Conservation (phyloP, 2,329 filamentous ascomycete species). For the Calonectria multiphialidica region DNA sequence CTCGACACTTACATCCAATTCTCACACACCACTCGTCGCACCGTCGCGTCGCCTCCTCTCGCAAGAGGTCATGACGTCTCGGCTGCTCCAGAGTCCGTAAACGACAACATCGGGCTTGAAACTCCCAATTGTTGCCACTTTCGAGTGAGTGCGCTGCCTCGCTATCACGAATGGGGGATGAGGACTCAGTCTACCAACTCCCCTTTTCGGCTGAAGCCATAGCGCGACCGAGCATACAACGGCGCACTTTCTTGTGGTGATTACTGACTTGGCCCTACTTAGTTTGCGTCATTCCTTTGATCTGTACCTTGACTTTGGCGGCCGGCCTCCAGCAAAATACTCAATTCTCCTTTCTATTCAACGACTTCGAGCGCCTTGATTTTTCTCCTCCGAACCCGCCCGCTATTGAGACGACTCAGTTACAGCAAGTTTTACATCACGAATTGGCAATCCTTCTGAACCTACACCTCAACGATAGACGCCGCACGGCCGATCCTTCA, state of each 20-base stretch:
- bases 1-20: conserved; percentile 15
- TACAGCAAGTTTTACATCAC: conserved; percentile 15
- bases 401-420: background rate
- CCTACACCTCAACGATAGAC: conserved; percentile 15
- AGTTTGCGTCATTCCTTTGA: conserved; percentile 19
- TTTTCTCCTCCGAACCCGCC: background rate
- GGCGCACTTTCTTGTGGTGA: background rate
- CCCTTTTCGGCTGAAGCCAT: conserved; percentile 15
- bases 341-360: conserved; percentile 15
- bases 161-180: background rate
- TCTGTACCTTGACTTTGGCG: conserved; percentile 16
- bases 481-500: conserved; percentile 21
- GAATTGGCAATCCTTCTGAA: conserved; percentile 14
- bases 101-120: conserved; percentile 29
- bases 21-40: conserved; percentile 13
- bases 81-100: conserved; percentile 30
- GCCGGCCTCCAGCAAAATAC: conserved; percentile 17
- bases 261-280: conserved; percentile 20
- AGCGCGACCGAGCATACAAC: conserved; percentile 1
- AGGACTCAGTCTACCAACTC: background rate
- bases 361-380: background rate
- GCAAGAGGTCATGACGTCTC: conserved; percentile 37
- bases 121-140: conserved; percentile 26
- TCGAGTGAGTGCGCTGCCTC: conserved; percentile 40
- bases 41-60: conserved; percentile 13